These are phyloP conservation scores for Rhododendron williamsianum DNA, from an alignment of 148 eudicot species.

Conservation along the genomic window DNA sequence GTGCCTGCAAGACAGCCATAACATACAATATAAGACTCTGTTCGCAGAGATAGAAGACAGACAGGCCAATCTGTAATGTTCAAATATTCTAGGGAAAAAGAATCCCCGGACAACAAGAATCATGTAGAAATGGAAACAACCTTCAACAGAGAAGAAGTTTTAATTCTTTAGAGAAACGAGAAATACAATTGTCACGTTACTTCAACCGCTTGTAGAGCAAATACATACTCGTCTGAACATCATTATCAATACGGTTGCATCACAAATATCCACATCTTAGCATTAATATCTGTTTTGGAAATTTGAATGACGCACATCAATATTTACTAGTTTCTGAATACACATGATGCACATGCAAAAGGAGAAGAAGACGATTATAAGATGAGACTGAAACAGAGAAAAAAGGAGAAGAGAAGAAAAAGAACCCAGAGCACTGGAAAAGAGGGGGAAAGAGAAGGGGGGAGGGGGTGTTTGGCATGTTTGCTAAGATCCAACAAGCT, in stretches of 20 bases:
- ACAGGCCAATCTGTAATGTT: neutral
- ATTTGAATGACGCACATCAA: neutral
- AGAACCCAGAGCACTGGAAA: neutral
- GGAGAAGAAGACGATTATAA: neutral
- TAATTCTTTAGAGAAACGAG: neutral
- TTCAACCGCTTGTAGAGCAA: neutral
- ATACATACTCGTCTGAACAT: neutral
- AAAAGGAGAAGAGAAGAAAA: neutral
- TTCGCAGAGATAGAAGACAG: neutral
- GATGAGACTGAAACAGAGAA: neutral
- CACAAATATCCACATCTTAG: neutral
- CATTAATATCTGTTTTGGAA: neutral
- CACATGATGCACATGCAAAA: neutral
- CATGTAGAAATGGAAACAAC: neutral
- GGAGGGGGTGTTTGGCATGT: neutral
- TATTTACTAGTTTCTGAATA: neutral
- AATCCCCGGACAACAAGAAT: neutral
- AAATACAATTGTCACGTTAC: neutral
- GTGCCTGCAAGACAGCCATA: constrained; percentile 46
- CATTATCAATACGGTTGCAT: neutral
- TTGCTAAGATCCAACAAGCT: neutral
- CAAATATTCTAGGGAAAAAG: neutral
- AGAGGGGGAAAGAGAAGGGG: neutral
- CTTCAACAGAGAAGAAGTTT: neutral
- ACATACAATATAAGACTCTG: neutral